phyloP scores from a whole-genome alignment of 2,329 filamentous ascomycete species.

The Pseudogymnoascus sp. region DNA sequence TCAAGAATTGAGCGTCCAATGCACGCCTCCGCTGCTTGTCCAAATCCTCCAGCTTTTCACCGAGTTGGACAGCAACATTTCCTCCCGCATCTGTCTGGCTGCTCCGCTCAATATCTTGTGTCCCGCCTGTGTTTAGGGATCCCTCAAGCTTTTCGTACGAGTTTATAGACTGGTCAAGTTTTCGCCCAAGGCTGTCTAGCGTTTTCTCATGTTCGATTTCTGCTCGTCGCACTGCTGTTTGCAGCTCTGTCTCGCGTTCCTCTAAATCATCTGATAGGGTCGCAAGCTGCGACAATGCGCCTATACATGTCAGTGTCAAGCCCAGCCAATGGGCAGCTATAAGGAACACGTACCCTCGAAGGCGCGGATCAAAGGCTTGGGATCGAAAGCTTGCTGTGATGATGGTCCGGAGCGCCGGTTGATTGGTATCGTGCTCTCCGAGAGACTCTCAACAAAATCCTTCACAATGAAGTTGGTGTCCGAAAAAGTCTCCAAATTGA shows the following conservation, averaged over 20 bases:
- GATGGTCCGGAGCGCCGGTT: slow-evolving; percentile 68
- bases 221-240: slow-evolving; percentile 80
- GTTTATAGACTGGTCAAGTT: slow-evolving; percentile 84
- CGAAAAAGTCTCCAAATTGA: slow-evolving; percentile 81
- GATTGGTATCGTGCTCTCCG: slow-evolving; percentile 70
- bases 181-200: slow-evolving; percentile 74
- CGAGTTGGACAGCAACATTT: slow-evolving; percentile 88
- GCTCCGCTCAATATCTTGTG: slow-evolving; percentile 40
- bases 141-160: slow-evolving; percentile 86
- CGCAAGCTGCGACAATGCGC: slow-evolving; percentile 58
- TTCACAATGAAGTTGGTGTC: slow-evolving; percentile 94
- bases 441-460: slow-evolving; percentile 91
- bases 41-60: slow-evolving; percentile 85
- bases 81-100: slow-evolving; percentile 47
- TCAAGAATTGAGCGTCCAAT: slow-evolving; percentile 86
- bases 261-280: slow-evolving; percentile 75
- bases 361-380: slow-evolving; percentile 90
- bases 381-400: slow-evolving; percentile 63
- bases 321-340: background rate
- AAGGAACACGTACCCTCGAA: slow-evolving; percentile 60
- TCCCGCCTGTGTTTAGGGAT: slow-evolving; percentile 55
- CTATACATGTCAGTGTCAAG: slow-evolving; percentile 32
- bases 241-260: slow-evolving; percentile 80
- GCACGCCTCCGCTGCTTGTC: slow-evolving; percentile 86
- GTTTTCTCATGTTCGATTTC: slow-evolving; percentile 90